Evolutionary conservation across 2,329 filamentous ascomycete species (phyloP).

Genomic region (Juglanconis sp.): DNA sequence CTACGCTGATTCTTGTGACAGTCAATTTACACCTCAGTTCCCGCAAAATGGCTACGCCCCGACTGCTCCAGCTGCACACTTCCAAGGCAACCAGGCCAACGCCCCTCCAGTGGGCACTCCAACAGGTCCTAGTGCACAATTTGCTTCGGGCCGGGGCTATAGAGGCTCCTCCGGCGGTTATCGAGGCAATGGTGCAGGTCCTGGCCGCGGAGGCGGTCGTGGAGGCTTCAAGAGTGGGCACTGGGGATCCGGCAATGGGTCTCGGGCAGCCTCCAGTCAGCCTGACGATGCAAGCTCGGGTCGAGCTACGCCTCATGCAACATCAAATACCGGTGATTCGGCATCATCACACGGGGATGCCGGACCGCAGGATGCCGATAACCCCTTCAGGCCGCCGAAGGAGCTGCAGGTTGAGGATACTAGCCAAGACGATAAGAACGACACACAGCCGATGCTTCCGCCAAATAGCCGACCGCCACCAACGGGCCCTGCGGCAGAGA

Average conservation of each 20-base stretch:
- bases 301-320: constrained; percentile 19
- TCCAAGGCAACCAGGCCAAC: constrained; percentile 44
- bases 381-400: constrained; percentile 61
- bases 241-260: constrained; percentile 58
- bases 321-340: constrained; percentile 15
- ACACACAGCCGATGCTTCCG: constrained; percentile 51
- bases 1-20: constrained; percentile 35
- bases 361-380: constrained; percentile 50
- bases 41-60: constrained; percentile 52
- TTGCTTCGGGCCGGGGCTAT: constrained; percentile 44
- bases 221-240: constrained; percentile 65
- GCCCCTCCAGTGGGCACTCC: constrained; percentile 55
- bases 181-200: constrained; percentile 56
- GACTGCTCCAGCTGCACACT: constrained; percentile 46
- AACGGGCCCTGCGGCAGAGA: constrained; percentile 48
- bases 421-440: constrained; percentile 43
- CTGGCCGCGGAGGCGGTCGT: constrained; percentile 50
- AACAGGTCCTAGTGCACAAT: constrained; percentile 54
- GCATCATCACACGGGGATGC: constrained; percentile 27
- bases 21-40: constrained; percentile 62
- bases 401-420: constrained; percentile 65
- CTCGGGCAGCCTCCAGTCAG: constrained; percentile 21
- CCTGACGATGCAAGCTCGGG: constrained; percentile 29
- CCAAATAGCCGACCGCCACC: constrained; percentile 49
- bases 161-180: constrained; percentile 49